Percentiles rank a stretch among this genome's conserved stretches.
These are phyloP conservation scores for Fusarium nelsonii DNA, from an alignment of 2,329 filamentous ascomycete species.

Conservation along the genomic window DNA sequence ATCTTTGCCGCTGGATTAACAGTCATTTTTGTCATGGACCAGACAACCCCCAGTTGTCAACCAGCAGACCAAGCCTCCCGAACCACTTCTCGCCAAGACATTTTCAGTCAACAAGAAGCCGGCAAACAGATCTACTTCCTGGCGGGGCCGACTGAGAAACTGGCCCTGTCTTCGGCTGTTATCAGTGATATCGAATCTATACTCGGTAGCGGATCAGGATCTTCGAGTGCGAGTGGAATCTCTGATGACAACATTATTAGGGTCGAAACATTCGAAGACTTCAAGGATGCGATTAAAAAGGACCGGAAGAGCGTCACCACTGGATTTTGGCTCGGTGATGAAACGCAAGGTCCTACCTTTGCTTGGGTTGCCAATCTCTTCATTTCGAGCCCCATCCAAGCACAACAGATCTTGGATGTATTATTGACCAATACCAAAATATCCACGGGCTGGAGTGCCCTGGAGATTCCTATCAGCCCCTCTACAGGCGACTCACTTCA, in stretches of 20 bases:
- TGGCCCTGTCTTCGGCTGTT: slow-evolving; percentile 50
- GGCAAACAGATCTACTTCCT: slow-evolving; percentile 46
- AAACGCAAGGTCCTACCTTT: slow-evolving; percentile 70
- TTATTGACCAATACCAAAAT: slow-evolving; percentile 77
- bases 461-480: slow-evolving; percentile 79
- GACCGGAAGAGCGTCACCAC: slow-evolving; percentile 78
- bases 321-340: slow-evolving; percentile 80
- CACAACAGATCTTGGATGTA: slow-evolving; percentile 75
- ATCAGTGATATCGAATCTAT: slow-evolving; percentile 28
- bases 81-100: slow-evolving; percentile 54
- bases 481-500: slow-evolving; percentile 79
- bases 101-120: slow-evolving; percentile 54
- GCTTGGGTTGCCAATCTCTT: slow-evolving; percentile 76
- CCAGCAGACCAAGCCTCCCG: slow-evolving; percentile 60
- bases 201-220: not conserved
- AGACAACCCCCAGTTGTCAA: slow-evolving; percentile 65
- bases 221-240: not conserved
- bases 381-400: slow-evolving; percentile 69
- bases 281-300: slow-evolving; percentile 72
- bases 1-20: slow-evolving; percentile 84
- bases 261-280: slow-evolving; percentile 75
- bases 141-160: slow-evolving; percentile 53
- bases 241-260: slow-evolving; percentile 50
- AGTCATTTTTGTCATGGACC: slow-evolving; percentile 77
- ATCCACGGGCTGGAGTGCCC: slow-evolving; percentile 77